Evolutionary conservation across 306 rosid species (phyloP), one percentile per base, ranked within the genome.

Genomic region (Carpinus fangiana): DNA sequence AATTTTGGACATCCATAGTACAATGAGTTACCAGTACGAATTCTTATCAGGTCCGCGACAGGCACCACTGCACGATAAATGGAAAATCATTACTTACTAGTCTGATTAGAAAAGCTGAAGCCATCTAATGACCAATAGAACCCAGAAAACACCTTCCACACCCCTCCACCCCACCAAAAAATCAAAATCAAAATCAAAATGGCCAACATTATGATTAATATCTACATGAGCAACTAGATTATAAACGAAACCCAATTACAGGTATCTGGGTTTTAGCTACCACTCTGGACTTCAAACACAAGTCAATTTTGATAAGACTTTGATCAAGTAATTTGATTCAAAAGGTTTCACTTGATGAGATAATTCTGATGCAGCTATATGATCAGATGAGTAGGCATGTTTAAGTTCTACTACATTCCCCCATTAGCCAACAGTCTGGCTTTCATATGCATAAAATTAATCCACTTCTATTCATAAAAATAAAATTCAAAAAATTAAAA

Each of bases 21-120:
- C 34, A 85, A 78, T 64, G 62, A 3, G 50, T 77, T 89, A 94
- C 98, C 98, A 28, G 97, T 92, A 48, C 98, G 97, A 78, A 94
- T 70, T 90, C 98, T 89, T 51, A 90, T 87, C 23, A 90, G 88
- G 57, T 94, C 97, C 14, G 95, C 70, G 34, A 94, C 89, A 1
- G 98, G 97, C 69, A 84, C 76, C 93, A 92, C 98, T 94, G 91
- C 90, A 85, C 51, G 84, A 77, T 21, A 71, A 72, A 81, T 13
- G 54, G 26, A 79, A 79, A 17, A 20, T 12, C 38, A 45, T 83
- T 51, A 71, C 72, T 78, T 51, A 71, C 72, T 78, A 43, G 21
- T 66, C 75, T 20, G 51, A 48, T 85, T 57, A 78, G 74, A 76
- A 59, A 43, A 73, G 50, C 51, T 68, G 23, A 75, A 17, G 17